phyloP scores from a whole-genome alignment of 2,329 filamentous ascomycete genomes.

The Fusarium xyrophilum region DNA sequence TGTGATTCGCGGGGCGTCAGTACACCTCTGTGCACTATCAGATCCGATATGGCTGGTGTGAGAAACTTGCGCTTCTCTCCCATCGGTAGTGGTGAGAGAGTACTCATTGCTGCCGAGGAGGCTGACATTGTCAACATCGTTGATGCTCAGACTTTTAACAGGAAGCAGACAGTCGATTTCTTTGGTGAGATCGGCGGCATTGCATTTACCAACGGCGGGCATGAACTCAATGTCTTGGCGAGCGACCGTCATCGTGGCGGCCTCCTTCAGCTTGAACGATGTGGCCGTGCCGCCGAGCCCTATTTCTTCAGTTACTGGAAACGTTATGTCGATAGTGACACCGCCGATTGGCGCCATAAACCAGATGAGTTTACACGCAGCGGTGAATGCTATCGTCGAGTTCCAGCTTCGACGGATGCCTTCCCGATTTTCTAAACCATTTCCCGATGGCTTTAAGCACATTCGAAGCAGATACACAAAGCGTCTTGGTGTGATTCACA shows the following conservation, averaged over 20 bases:
- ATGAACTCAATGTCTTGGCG: conserved; percentile 72
- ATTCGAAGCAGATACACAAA: background rate
- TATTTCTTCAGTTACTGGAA: conserved; percentile 32
- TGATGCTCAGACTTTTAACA: conserved; percentile 68
- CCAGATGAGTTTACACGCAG: conserved; percentile 7
- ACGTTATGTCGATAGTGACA: conserved; percentile 1
- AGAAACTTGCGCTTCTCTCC: conserved; percentile 76
- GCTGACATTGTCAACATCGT: conserved; percentile 77
- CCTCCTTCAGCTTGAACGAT: conserved; percentile 66
- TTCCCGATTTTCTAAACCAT: conserved; percentile 23
- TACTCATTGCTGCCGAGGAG: conserved; percentile 77
- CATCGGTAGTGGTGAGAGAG: conserved; percentile 68
- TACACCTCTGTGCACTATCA: conserved; percentile 60
- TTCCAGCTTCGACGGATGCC: conserved; percentile 24
- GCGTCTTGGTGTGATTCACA: background rate
- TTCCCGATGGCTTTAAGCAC: background rate
- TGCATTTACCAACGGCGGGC: conserved; percentile 70
- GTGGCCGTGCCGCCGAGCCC: conserved; percentile 43
- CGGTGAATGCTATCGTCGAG: conserved; percentile 28
- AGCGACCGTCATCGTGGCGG: conserved; percentile 71
- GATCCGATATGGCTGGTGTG: conserved; percentile 71
- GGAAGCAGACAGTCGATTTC: conserved; percentile 74
- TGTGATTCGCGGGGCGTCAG: conserved; percentile 57
- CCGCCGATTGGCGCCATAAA: conserved; percentile 20
- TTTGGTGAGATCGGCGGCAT: conserved; percentile 79